phyloP scores from a whole-genome alignment of 495 filamentous ascomycete species.

The Bombardia bombarda region DNA sequence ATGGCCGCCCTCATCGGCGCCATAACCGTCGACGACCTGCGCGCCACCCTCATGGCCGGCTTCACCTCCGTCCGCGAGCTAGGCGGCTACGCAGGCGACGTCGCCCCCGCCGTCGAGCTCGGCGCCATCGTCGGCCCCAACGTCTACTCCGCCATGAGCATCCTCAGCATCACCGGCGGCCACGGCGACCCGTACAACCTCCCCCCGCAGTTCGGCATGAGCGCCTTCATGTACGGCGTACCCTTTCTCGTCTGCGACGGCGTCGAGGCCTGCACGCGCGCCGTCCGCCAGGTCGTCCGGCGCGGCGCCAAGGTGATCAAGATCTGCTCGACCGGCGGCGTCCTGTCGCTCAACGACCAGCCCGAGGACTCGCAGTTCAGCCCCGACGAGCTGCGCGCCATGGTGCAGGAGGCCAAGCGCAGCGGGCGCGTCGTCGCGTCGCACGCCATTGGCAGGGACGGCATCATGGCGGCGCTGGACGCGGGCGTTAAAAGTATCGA shows the following conservation, averaged over 20 bases:
- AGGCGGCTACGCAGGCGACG: conserved; percentile 36
- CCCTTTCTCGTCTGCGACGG: conserved; percentile 34
- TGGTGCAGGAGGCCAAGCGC: conserved; percentile 41
- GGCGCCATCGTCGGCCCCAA: conserved; percentile 40
- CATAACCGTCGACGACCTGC: conserved; percentile 7
- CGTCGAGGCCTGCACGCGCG: conserved; percentile 36
- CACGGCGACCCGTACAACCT: conserved; percentile 37
- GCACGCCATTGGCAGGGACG: conserved; percentile 43
- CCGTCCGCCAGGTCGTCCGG: conserved; percentile 41
- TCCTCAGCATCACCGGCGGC: conserved; percentile 40
- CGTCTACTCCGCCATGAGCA: conserved; percentile 34
- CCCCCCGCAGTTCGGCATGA: conserved; percentile 25
- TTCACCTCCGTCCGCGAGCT: conserved; percentile 48
- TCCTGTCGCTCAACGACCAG: conserved; percentile 36
- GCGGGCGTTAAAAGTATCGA: conserved; percentile 41
- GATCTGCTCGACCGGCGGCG: conserved; percentile 41
- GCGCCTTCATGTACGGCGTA: conserved; percentile 21
- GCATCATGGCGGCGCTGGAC: conserved; percentile 39
- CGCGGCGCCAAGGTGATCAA: conserved; percentile 45
- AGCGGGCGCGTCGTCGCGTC: conserved; percentile 38
- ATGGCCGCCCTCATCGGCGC: conserved; percentile 5
- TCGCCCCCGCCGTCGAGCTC: conserved; percentile 35
- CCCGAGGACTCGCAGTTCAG: conserved; percentile 41
- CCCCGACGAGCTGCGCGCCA: conserved; percentile 39
- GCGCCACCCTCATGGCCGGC: conserved; percentile 35